Base-by-base conservation (phyloP, 2,329 filamentous ascomycete genomes). In the Catunica adiposa region DNA sequence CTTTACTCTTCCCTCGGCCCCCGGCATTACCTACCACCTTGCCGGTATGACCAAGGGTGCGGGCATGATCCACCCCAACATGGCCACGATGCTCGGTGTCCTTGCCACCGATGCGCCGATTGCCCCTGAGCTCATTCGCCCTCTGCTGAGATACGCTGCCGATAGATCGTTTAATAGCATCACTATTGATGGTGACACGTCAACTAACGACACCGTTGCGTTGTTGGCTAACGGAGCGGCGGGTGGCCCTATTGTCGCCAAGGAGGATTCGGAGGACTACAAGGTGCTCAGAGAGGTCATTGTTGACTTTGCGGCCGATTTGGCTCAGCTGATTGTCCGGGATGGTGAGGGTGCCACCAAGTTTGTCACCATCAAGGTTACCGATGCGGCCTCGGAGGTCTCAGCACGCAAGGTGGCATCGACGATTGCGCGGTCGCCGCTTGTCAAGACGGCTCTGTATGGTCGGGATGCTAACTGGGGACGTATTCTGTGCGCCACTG, bases 391-490 rank as follows among this genome's bases (percentile, higher is more conserved):
- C 0, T 77, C 78, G 50, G 81, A 86, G 64, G 72, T 75, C 51
- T 83, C 81, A 50, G 89, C 88, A 1, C 81, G 86, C 56, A 78
- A 82, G 64, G 83, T 96, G 59, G 92, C 89, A 9, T 85, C 83
- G 60, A 84, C 86, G 50, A 96, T 98, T 66, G 89, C 92, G 15
- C 81, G 84, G 53, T 95, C 89, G 0, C 88, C 92, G 7, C 79
- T 98, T 11, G 92, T 98, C 63, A 98, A 98, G 75, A 98, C 92
- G 0, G 92, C 92, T 0, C 75, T 98, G 42, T 98, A 98, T 69
- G 92, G 92, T 61, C 88, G 89, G 67, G 92, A 98, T 66, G 92
- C 92, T 17, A 98, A 98, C 73, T 98, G 92, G 92, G 92, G 92
- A 34, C 88, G 92, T 55, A 94, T 98, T 60, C 77, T 97, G 26